Percentiles rank a stretch among this genome's conserved stretches.
Conservation (phyloP, 2,329 filamentous ascomycete genomes). For the Daldinia sp. region DNA sequence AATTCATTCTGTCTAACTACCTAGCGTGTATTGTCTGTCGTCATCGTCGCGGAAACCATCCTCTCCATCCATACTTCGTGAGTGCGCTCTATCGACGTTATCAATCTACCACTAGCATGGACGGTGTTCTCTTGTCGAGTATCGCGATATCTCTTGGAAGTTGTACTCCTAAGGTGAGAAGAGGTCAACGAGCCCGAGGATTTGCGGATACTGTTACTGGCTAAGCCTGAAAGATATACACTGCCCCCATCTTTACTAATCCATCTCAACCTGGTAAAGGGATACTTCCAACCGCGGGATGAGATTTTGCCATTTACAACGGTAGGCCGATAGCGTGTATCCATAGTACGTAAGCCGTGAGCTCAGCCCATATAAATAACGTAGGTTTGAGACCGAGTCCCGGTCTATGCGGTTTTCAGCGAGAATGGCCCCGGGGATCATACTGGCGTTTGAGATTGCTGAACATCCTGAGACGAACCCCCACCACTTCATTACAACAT, state of each 20-base stretch:
- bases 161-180: neutral
- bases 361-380: constrained; percentile 3
- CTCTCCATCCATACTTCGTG: constrained; percentile 21
- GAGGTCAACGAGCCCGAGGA: neutral
- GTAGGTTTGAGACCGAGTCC: neutral
- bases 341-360: constrained; percentile 2
- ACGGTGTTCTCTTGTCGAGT: constrained; percentile 8
- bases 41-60: constrained; percentile 35
- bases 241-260: constrained; percentile 6
- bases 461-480: constrained; percentile 33
- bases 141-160: neutral
- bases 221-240: neutral
- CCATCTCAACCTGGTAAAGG: constrained; percentile 7
- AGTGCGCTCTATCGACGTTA: constrained; percentile 17
- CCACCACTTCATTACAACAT: constrained; percentile 52
- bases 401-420: constrained; percentile 11
- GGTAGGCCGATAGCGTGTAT: constrained; percentile 9
- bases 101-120: constrained; percentile 7
- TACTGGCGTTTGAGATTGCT: constrained; percentile 9
- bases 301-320: neutral
- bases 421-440: constrained; percentile 13
- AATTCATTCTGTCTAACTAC: constrained; percentile 49
- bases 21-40: constrained; percentile 48
- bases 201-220: constrained; percentile 1
- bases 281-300: constrained; percentile 7